Evolutionary conservation across 257 asterid species (phyloP).

Genomic region (Orobanche coerulescens): DNA sequence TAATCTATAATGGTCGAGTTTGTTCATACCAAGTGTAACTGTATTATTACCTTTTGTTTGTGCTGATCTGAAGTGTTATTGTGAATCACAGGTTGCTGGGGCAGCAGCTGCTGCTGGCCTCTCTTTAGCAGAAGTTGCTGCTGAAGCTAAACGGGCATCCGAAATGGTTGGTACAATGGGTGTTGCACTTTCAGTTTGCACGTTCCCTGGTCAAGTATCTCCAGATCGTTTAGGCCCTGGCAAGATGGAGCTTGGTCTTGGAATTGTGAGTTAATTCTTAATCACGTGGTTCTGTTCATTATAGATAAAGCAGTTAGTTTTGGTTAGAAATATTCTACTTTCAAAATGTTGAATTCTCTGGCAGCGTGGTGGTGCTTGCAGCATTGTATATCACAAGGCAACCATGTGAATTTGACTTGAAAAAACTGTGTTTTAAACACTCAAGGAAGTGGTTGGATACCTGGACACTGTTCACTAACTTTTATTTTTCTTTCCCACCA

Average conservation of each 20-base stretch:
- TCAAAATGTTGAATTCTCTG: constrained; percentile 7
- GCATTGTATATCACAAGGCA: constrained; percentile 1
- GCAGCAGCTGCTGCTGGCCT: constrained; percentile 94
- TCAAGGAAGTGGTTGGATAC: too few species aligned
- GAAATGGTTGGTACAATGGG: constrained; percentile 98
- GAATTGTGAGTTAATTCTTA: constrained; percentile 47
- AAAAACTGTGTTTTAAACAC: not conserved
- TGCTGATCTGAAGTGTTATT: constrained; percentile 10
- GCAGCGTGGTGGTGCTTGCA: constrained; percentile 3
- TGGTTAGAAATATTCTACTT: constrained; percentile 1
- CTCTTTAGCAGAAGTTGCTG: constrained; percentile 67
- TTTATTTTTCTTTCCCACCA: too few species aligned
- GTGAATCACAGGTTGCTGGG: constrained; percentile 71
- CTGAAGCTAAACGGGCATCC: constrained; percentile 88
- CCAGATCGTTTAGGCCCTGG: constrained; percentile 94
- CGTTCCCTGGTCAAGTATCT: constrained; percentile 84
- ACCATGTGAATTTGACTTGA: constrained; percentile 1
- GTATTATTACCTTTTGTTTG: not conserved
- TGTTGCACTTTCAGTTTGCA: constrained; percentile 91
- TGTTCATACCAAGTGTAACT: constrained; percentile 13
- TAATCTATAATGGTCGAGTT: not conserved
- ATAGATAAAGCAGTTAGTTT: not conserved
- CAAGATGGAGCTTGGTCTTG: constrained; percentile 99
- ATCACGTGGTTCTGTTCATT: constrained; percentile 17
- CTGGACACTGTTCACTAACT: too few species aligned